Evolutionary conservation across 75 land plant species (phyloP).

Genomic region (Pinus tabuliformis): DNA sequence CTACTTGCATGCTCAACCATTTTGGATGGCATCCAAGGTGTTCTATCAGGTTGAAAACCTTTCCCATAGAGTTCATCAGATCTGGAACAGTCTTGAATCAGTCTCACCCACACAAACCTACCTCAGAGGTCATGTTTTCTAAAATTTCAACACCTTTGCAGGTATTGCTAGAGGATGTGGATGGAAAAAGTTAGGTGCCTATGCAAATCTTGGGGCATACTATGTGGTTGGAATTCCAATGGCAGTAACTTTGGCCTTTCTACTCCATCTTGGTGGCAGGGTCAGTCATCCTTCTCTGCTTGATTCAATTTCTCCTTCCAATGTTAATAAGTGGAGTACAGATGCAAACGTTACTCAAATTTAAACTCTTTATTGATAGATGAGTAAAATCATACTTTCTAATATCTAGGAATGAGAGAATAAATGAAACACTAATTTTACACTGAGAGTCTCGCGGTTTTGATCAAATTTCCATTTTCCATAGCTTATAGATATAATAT

Average conservation of each 20-base stretch:
- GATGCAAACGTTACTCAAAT: too few species aligned
- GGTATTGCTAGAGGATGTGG: conserved; percentile 86
- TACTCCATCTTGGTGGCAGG: conserved; percentile 58
- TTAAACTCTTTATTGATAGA: too few species aligned
- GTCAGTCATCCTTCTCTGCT: conserved; percentile 9
- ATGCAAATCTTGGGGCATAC: conserved; percentile 71
- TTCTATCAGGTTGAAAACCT: conserved; percentile 57
- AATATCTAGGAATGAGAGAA: too few species aligned
- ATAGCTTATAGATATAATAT: too few species aligned
- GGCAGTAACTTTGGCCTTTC: conserved; percentile 53
- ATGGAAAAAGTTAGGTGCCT: conserved; percentile 75
- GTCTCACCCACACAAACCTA: too few species aligned
- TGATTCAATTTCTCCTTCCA: background rate
- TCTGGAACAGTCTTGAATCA: too few species aligned
- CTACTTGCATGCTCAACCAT: conserved; percentile 54
- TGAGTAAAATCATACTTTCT: too few species aligned
- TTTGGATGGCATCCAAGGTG: conserved; percentile 79
- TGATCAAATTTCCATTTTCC: too few species aligned
- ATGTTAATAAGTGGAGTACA: too few species aligned
- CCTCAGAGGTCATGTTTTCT: background rate
- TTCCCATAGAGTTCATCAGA: too few species aligned
- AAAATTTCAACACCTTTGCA: conserved; percentile 8
- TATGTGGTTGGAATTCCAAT: conserved; percentile 73
- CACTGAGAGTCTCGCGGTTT: too few species aligned
- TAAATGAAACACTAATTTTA: too few species aligned